Percentiles rank a stretch among this genome's conserved stretches.
Conservation (phyloP, 768 basidiomycete species). For the Leccinellum albellum region DNA sequence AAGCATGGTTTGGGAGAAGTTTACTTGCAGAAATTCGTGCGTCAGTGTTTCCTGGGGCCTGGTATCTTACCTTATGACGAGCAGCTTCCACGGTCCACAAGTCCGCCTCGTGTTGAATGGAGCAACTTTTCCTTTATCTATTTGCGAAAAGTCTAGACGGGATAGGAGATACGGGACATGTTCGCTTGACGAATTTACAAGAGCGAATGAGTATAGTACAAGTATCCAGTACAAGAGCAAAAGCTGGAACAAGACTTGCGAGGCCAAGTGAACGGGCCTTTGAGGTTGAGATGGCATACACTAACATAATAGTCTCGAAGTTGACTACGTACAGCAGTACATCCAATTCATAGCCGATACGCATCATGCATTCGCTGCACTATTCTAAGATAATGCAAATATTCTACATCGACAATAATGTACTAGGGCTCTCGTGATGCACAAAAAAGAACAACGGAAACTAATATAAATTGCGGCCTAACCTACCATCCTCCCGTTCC, state of each 20-base stretch:
- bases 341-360: background rate
- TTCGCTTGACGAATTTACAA: constrained; percentile 34
- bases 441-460: constrained; percentile 16
- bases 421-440: constrained; percentile 11
- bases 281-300: no score
- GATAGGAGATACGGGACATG: constrained; percentile 37
- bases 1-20: constrained; percentile 42
- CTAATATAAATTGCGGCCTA: constrained; percentile 11
- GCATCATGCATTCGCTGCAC: constrained; percentile 12
- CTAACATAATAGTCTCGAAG: background rate
- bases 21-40: constrained; percentile 35
- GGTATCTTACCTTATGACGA: background rate
- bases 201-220: constrained; percentile 27
- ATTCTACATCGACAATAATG: constrained; percentile 28
- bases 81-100: constrained; percentile 33
- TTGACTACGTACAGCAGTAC: no score
- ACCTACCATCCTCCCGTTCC: constrained; percentile 32
- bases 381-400: constrained; percentile 21
- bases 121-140: constrained; percentile 35
- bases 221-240: constrained; percentile 28
- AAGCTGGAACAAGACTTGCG: constrained; percentile 38
- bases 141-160: constrained; percentile 29
- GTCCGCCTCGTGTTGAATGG: constrained; percentile 42
- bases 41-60: background rate
- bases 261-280: constrained; percentile 3